Percentiles rank a stretch among this genome's conserved stretches.
Evolutionary conservation across 768 basidiomycete species (phyloP).

Genomic region (Daedalea quercina): DNA sequence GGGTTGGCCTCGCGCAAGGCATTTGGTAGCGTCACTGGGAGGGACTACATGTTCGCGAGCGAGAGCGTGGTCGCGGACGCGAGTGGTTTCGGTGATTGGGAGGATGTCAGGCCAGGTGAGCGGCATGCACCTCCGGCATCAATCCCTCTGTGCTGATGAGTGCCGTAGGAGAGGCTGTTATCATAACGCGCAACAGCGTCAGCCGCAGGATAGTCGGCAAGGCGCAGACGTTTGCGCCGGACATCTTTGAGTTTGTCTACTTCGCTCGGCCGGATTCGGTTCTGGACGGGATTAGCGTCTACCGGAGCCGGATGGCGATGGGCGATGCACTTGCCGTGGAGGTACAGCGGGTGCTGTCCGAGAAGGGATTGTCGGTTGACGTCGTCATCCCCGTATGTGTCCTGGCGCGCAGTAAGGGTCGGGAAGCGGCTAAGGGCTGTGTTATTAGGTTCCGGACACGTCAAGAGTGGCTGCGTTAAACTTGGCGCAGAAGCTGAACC

Average conservation of each 20-base stretch:
- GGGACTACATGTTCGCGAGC: conserved; percentile 87
- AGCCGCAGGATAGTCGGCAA: conserved; percentile 68
- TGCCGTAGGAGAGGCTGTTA: conserved; percentile 80
- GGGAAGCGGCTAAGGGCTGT: neutral
- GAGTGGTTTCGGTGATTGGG: conserved; percentile 85
- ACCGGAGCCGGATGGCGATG: conserved; percentile 99
- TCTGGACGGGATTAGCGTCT: conserved; percentile 94
- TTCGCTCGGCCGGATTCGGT: conserved; percentile 98
- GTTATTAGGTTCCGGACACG: conserved; percentile 82
- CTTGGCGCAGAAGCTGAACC: conserved; percentile 78
- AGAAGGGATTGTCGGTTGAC: conserved; percentile 70
- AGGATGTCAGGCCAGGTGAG: conserved; percentile 86
- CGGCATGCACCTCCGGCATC: conserved; percentile 3
- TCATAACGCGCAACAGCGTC: conserved; percentile 80
- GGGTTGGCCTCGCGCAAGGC: conserved; percentile 73
- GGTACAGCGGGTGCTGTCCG: conserved; percentile 65
- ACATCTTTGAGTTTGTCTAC: conserved; percentile 99
- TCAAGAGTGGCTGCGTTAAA: conserved; percentile 95
- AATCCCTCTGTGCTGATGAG: neutral
- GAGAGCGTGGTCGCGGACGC: conserved; percentile 98
- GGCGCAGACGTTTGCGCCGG: conserved; percentile 80
- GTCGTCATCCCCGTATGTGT: conserved; percentile 87
- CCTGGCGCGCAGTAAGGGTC: neutral
- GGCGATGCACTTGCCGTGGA: conserved; percentile 91
- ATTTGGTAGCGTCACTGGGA: conserved; percentile 36